These are phyloP conservation scores for Nymphaea thermarum DNA, from an alignment of 164 flowering plant species.

Conservation along the genomic window DNA sequence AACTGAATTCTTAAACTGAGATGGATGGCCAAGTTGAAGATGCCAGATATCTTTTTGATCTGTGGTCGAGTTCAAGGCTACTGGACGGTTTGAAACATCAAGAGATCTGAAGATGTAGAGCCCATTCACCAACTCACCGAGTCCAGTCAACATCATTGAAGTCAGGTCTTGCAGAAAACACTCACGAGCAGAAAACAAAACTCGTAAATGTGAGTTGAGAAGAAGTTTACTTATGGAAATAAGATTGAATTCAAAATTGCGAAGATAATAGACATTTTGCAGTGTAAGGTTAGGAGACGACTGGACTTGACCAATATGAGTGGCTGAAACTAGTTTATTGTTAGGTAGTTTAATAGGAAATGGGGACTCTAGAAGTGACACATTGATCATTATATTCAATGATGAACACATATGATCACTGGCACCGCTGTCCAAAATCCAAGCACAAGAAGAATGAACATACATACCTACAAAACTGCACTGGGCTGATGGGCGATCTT, in stretches of 20 bases:
- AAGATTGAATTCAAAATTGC: not conserved
- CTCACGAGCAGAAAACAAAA: not conserved
- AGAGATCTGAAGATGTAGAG: not conserved
- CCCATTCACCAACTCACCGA: not conserved
- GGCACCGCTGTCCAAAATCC: conserved; percentile 1
- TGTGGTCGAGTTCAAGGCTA: too few species aligned
- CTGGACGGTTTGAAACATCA: too few species aligned
- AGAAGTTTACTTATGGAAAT: conserved; percentile 1
- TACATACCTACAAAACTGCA: not conserved
- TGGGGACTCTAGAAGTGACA: not conserved
- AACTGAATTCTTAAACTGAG: too few species aligned
- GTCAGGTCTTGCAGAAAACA: not conserved
- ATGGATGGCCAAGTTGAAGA: too few species aligned
- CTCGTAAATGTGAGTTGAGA: not conserved
- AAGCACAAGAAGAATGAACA: not conserved
- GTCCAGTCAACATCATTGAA: not conserved
- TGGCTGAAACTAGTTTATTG: not conserved
- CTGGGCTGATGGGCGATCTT: too few species aligned
- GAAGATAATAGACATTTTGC: not conserved
- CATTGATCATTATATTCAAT: not conserved
- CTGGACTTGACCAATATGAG: not conserved
- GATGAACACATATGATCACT: not conserved
- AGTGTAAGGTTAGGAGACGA: not conserved
- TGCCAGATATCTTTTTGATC: too few species aligned
- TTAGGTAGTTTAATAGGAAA: not conserved